These are phyloP conservation scores for Starmerella geochares DNA, from an alignment of 805 yeast genomes.

Conservation along the genomic window DNA sequence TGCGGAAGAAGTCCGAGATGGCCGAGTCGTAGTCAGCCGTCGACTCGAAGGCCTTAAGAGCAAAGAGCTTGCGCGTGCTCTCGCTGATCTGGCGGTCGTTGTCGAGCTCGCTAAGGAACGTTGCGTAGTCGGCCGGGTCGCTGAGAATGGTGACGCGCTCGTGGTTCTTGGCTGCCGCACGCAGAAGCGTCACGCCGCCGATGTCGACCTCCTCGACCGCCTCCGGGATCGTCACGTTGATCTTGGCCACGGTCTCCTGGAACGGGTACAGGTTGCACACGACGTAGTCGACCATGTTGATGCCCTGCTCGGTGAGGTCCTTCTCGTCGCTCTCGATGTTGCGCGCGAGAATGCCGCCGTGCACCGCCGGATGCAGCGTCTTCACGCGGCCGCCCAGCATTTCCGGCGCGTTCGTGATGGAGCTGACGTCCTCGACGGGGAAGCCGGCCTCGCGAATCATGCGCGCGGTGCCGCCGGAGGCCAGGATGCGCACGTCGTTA, in stretches of 20 bases:
- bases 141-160: conserved; percentile 89
- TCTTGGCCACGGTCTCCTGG: conserved; percentile 92
- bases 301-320: conserved; percentile 79
- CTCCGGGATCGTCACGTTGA: conserved; percentile 89
- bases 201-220: conserved; percentile 98
- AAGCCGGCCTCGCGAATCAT: conserved; percentile 94
- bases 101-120: conserved; percentile 70
- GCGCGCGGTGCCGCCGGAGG: conserved; percentile 95
- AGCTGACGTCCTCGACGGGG: conserved; percentile 90
- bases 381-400: conserved; percentile 98
- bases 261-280: conserved; percentile 97
- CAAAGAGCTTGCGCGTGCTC: conserved; percentile 69
- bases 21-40: conserved; percentile 96
- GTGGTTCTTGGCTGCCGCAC: conserved; percentile 99
- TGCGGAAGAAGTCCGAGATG: conserved; percentile 94
- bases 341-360: conserved; percentile 87
- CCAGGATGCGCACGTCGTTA: conserved; percentile 81
- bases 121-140: conserved; percentile 88
- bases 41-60: conserved; percentile 95
- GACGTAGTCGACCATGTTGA: conserved; percentile 91
- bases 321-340: conserved; percentile 81
- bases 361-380: conserved; percentile 97
- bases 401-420: conserved; percentile 97
- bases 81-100: conserved; percentile 55
- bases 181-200: conserved; percentile 92